Evolutionary conservation across 2,329 filamentous ascomycete species (phyloP).

Genomic region (Graphiopsis chlorocephala): DNA sequence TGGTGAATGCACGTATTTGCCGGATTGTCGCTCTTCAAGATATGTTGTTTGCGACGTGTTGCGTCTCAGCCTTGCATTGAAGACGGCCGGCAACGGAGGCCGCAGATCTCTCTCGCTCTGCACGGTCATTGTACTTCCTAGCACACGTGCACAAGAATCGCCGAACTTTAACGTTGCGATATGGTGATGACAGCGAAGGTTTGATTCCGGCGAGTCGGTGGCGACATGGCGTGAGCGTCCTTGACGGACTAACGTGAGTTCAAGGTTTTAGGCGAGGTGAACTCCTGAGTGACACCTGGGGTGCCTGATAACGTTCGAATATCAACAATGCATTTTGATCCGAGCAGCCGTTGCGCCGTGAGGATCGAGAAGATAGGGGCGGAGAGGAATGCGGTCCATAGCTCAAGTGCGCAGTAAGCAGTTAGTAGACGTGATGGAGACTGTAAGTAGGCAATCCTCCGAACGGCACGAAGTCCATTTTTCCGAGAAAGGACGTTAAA

Average conservation of each 20-base stretch:
- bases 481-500: conserved; percentile 1
- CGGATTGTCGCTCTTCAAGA: neutral
- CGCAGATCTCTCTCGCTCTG: neutral
- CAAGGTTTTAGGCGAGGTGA: neutral
- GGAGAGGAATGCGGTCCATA: neutral
- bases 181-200: neutral
- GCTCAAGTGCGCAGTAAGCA: neutral
- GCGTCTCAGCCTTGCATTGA: neutral
- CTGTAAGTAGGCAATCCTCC: neutral
- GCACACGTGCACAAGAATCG: neutral
- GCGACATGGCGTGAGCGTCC: neutral
- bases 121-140: neutral
- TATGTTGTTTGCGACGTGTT: neutral
- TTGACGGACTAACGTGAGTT: neutral
- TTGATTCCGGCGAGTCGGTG: neutral
- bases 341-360: neutral
- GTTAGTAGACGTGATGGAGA: neutral
- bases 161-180: neutral
- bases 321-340: neutral
- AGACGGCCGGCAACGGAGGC: neutral
- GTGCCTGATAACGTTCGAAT: neutral
- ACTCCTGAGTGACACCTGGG: neutral
- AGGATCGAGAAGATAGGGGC: neutral
- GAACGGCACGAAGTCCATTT: neutral
- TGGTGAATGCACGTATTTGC: neutral